Evolutionary conservation across 257 asterid genomes (phyloP).

Genomic region (Oldenlandia corymbosa): DNA sequence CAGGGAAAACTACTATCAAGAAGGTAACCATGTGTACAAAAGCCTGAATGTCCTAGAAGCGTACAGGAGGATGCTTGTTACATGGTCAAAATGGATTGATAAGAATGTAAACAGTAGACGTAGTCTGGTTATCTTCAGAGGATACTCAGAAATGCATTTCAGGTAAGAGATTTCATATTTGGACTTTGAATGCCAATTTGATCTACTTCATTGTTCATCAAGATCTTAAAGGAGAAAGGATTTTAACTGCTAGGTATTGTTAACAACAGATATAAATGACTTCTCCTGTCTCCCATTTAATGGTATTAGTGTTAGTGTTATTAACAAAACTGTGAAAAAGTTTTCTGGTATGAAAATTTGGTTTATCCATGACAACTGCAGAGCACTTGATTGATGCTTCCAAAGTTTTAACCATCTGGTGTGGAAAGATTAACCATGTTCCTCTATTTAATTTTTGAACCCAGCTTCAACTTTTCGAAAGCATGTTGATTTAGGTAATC

Average conservation of each 20-base stretch:
- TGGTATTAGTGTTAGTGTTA: not conserved
- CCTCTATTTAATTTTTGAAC: no score
- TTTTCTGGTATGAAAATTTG: not conserved
- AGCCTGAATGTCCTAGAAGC: constrained; percentile 85
- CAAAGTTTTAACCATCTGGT: not conserved
- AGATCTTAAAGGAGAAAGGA: no score
- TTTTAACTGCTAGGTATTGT: not conserved
- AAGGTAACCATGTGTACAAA: constrained; percentile 63
- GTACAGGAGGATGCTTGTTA: constrained; percentile 67
- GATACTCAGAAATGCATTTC: constrained; percentile 86
- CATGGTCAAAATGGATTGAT: constrained; percentile 92
- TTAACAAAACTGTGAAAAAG: no score
- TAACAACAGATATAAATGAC: not conserved
- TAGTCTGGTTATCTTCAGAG: constrained; percentile 74
- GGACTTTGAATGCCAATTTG: not conserved
- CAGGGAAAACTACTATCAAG: constrained; percentile 94
- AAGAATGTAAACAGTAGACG: constrained; percentile 41
- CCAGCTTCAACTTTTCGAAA: no score
- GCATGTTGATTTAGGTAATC: no score
- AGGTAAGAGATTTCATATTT: constrained; percentile 39
- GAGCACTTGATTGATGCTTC: not conserved
- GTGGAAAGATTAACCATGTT: not conserved
- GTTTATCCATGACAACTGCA: not conserved
- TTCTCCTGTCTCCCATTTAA: not conserved
- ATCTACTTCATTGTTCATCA: not conserved